Conservation (phyloP, 2,329 filamentous ascomycete genomes). For the Aotearoamyces nothofagi region DNA sequence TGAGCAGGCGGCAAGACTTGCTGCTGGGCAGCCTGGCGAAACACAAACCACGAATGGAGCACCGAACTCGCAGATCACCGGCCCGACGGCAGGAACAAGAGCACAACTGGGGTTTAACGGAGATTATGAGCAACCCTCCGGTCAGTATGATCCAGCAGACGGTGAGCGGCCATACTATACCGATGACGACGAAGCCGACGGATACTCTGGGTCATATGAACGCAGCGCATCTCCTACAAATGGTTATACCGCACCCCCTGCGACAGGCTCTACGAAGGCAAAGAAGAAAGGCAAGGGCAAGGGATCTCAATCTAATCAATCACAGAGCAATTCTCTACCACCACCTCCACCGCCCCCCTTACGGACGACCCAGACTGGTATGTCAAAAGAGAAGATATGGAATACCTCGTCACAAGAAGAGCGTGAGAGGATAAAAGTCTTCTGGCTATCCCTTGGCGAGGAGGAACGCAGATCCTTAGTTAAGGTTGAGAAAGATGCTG, state of each 20-base stretch:
- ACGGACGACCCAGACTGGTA: conserved; percentile 23
- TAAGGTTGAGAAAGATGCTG: conserved; percentile 97
- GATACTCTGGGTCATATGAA: conserved; percentile 19
- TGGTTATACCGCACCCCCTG: conserved; percentile 12
- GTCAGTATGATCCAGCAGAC: conserved; percentile 27
- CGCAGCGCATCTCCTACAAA: conserved; percentile 17
- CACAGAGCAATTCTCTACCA: conserved; percentile 2
- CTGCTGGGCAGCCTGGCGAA: conserved; percentile 14
- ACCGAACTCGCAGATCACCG: conserved; percentile 13
- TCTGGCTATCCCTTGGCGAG: conserved; percentile 90
- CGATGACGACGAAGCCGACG: conserved; percentile 32
- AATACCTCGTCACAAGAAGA: conserved; percentile 91
- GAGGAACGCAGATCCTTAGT: conserved; percentile 89
- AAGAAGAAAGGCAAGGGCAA: conserved; percentile 25
- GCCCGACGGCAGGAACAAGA: no score
- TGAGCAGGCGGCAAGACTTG: conserved; percentile 30
- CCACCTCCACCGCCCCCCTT: conserved; percentile 24
- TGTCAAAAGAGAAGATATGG: conserved; percentile 72
- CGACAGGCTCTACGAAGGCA: conserved; percentile 16
- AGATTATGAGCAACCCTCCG: conserved; percentile 13
- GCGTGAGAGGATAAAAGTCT: conserved; percentile 92
- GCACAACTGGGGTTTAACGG: conserved; percentile 9
- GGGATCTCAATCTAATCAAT: conserved; percentile 5
- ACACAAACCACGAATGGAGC: conserved; percentile 10
- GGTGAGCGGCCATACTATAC: conserved; percentile 40